These are phyloP conservation scores for Alternaria burnsii DNA, from an alignment of 2,329 filamentous ascomycete genomes.

Conservation along the genomic window DNA sequence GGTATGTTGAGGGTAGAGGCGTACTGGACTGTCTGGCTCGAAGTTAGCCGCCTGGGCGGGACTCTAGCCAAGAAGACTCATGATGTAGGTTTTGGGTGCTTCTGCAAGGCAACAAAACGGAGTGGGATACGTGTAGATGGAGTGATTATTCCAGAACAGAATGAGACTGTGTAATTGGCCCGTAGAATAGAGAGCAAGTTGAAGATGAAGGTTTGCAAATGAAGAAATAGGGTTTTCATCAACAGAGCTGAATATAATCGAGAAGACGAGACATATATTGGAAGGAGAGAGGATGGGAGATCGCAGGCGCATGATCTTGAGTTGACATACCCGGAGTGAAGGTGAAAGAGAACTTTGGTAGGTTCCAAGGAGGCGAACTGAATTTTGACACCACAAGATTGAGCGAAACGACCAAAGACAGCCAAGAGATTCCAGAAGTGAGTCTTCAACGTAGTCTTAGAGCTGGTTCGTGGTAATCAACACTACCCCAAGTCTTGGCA, in stretches of 20 bases:
- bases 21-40: background rate
- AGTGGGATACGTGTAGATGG: background rate
- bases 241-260: background rate
- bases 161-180: background rate
- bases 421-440: background rate
- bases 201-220: background rate
- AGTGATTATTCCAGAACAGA: accelerated
- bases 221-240: background rate
- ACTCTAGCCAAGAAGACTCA: background rate
- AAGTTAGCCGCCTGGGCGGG: background rate
- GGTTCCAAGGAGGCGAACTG: background rate
- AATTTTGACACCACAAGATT: background rate
- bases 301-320: background rate
- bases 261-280: background rate
- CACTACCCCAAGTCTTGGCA: conserved; percentile 10
- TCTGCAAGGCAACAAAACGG: background rate
- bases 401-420: too few species aligned
- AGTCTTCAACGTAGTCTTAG: too few species aligned
- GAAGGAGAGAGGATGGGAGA: conserved; percentile 8
- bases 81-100: background rate
- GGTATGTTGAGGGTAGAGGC: background rate
- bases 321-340: conserved; percentile 25
- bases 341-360: conserved; percentile 14
- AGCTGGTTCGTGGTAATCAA: accelerated
- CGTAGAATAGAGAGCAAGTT: background rate